A percentile compares a stretch with the other conserved stretches of the same genome.
Evolutionary conservation across 2,329 filamentous ascomycete genomes (phyloP).

Genomic region (Coniochaeta prunicola): DNA sequence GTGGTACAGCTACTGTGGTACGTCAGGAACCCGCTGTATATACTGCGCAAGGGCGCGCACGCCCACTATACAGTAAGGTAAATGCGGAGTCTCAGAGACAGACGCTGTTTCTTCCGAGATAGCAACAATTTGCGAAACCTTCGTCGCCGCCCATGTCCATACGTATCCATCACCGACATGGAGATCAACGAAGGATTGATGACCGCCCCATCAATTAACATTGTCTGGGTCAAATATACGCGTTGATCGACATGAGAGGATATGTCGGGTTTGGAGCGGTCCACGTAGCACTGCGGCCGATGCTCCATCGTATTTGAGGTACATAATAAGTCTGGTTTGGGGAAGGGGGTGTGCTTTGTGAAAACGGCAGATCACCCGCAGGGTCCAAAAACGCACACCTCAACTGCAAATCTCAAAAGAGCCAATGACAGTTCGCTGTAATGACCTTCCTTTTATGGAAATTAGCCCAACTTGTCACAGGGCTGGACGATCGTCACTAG

Average conservation of each 20-base stretch:
- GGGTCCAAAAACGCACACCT: background rate
- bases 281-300: slow-evolving; percentile 1
- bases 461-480: background rate
- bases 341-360: background rate
- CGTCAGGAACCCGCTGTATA: background rate
- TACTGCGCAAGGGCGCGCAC: background rate
- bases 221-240: background rate
- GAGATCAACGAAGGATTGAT: background rate
- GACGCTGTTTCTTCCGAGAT: too few species aligned
- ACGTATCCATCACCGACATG: background rate
- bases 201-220: background rate
- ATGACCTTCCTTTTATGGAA: background rate
- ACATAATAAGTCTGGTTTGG: too few species aligned
- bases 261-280: background rate
- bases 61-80: background rate
- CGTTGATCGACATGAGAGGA: background rate
- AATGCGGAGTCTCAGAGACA: background rate
- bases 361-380: background rate
- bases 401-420: background rate
- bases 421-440: background rate
- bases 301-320: background rate
- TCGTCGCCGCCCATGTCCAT: background rate
- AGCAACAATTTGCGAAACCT: too few species aligned
- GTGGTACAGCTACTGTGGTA: background rate
- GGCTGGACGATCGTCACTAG: background rate